Conservation (phyloP, 1,139 yeast genomes). For the Eremothecium cymbalariae region DNA sequence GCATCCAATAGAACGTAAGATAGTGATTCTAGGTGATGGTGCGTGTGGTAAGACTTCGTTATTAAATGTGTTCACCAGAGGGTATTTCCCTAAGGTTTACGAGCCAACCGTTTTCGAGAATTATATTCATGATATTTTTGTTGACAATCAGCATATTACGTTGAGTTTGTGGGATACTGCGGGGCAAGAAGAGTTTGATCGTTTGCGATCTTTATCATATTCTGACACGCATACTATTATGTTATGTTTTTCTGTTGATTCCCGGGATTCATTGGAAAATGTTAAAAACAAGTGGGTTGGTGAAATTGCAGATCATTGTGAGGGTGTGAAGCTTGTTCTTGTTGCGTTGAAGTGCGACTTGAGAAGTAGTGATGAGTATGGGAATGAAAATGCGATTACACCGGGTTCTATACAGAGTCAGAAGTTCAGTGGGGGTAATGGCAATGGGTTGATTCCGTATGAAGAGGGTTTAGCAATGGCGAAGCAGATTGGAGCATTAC, state of each 20-base stretch:
- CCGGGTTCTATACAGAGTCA: conserved; percentile 27
- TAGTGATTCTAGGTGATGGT: conserved; percentile 96
- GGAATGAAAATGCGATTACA: conserved; percentile 27
- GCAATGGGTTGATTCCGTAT: conserved; percentile 52
- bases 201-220: conserved; percentile 80
- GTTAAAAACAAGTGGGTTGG: conserved; percentile 96
- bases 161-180: conserved; percentile 97
- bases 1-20: conserved; percentile 65
- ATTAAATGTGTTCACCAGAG: conserved; percentile 90
- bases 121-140: conserved; percentile 93
- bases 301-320: conserved; percentile 94
- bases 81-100: conserved; percentile 96
- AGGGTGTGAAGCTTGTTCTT: conserved; percentile 85
- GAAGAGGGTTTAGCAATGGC: conserved; percentile 86
- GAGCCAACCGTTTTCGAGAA: conserved; percentile 98
- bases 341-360: conserved; percentile 94
- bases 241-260: conserved; percentile 92
- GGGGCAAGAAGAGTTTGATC: conserved; percentile 96
- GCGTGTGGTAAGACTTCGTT: conserved; percentile 92
- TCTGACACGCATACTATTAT: conserved; percentile 95
- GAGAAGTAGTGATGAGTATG: conserved; percentile 45
- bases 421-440: conserved; percentile 21
- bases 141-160: conserved; percentile 89
- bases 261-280: conserved; percentile 88
- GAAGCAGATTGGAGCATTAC: conserved; percentile 71